These are phyloP conservation scores for Herpetospermum pedunculosum DNA, from an alignment of 306 rosid genomes.

Conservation along the genomic window DNA sequence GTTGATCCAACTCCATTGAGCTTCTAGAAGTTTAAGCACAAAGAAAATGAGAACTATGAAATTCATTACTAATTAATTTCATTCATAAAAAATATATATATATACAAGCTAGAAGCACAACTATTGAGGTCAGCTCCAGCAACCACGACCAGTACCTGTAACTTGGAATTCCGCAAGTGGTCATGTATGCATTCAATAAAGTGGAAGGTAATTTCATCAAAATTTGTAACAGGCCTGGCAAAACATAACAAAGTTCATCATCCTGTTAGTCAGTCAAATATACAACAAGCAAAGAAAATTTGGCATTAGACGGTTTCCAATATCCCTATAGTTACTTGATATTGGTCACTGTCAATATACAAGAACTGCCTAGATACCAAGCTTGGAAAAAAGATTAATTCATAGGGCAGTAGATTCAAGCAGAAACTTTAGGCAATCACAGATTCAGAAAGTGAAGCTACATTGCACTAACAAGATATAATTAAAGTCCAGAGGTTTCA, in stretches of 20 bases:
- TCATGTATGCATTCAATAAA: slow-evolving; percentile 83
- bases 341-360: not conserved
- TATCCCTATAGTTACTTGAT: not conserved
- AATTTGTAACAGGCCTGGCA: slow-evolving; percentile 68
- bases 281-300: not conserved
- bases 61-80: not conserved
- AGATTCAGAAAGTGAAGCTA: not conserved
- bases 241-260: slow-evolving; percentile 14
- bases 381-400: not conserved
- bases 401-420: not conserved
- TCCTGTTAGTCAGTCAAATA: not conserved
- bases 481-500: not conserved
- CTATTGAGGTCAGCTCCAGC: not conserved
- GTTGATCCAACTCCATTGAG: slow-evolving; percentile 32
- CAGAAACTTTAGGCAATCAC: not conserved
- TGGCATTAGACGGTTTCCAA: not conserved
- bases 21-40: slow-evolving; percentile 16
- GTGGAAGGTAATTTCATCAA: slow-evolving; percentile 78
- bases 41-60: not conserved
- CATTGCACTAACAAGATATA: not conserved
- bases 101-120: not conserved
- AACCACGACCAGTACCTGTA: slow-evolving; percentile 29
- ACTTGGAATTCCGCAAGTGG: slow-evolving; percentile 42
- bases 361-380: not conserved
- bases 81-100: not conserved